Percentiles rank a stretch among this genome's conserved stretches.
phyloP scores from a whole-genome alignment of 2,329 filamentous ascomycete species.

The Hypoxylon sp. region DNA sequence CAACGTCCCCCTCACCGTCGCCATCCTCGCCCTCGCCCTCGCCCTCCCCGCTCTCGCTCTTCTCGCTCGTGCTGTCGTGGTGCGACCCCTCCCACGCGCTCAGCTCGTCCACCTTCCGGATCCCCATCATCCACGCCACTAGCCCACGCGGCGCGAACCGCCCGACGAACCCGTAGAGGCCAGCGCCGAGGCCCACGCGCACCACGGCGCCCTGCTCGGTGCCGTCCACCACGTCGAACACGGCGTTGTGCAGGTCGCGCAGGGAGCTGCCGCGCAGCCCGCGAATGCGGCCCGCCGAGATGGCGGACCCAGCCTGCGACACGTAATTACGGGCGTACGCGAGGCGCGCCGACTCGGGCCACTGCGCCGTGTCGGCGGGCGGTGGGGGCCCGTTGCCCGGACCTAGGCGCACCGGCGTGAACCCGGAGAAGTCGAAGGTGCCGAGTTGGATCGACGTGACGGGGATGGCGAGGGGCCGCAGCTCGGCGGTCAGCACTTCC shows the following conservation, averaged over 20 bases:
- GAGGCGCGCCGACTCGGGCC: constrained; percentile 70
- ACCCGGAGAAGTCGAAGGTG: constrained; percentile 84
- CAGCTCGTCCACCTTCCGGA: constrained; percentile 71
- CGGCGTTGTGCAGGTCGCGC: constrained; percentile 82
- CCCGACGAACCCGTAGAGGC: constrained; percentile 87
- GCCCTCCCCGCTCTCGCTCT: constrained; percentile 48
- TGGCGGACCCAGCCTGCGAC: constrained; percentile 65
- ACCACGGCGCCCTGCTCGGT: constrained; percentile 71
- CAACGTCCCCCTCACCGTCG: constrained; percentile 54
- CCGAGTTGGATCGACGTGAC: constrained; percentile 92
- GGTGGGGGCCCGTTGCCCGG: constrained; percentile 47
- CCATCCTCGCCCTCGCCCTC: constrained; percentile 48
- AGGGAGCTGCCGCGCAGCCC: constrained; percentile 77
- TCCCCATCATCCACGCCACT: constrained; percentile 94
- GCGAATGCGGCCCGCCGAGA: constrained; percentile 67
- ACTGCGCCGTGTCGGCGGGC: constrained; percentile 68
- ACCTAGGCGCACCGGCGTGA: constrained; percentile 62
- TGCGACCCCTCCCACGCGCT: constrained; percentile 64
- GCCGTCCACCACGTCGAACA: constrained; percentile 88
- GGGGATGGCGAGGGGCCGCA: constrained; percentile 78
- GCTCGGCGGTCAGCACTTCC: constrained; percentile 81
- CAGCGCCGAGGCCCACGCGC: constrained; percentile 85
- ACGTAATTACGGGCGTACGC: constrained; percentile 73
- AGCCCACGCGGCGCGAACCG: constrained; percentile 80
- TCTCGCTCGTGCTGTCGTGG: constrained; percentile 54